Evolutionary conservation across 257 asterid species (phyloP).

Genomic region (Anisodus tanguticus): DNA sequence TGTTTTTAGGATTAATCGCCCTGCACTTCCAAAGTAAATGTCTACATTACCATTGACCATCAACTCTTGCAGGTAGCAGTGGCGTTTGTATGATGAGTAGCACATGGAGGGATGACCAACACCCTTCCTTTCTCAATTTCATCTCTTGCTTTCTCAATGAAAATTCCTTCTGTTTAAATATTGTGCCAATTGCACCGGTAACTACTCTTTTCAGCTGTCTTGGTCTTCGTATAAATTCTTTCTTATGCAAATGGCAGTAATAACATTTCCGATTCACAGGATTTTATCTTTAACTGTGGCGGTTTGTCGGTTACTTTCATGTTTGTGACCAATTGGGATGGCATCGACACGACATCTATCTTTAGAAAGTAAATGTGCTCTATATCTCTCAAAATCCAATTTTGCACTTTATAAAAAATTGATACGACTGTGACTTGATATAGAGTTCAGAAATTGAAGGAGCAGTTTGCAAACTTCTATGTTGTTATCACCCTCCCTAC

Average conservation of each 20-base stretch:
- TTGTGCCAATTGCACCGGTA: slow-evolving; percentile 86
- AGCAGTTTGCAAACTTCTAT: slow-evolving; percentile 82
- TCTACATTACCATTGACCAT: not conserved
- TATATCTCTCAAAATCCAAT: slow-evolving; percentile 23
- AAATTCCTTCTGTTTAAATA: slow-evolving; percentile 67
- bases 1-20: not conserved
- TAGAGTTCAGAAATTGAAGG: slow-evolving; percentile 77
- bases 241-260: slow-evolving; percentile 27
- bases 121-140: slow-evolving; percentile 82
- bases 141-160: slow-evolving; percentile 72
- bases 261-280: slow-evolving; percentile 51
- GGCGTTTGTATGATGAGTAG: slow-evolving; percentile 92
- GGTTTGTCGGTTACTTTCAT: slow-evolving; percentile 87
- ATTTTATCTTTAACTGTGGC: slow-evolving; percentile 90
- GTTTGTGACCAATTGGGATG: slow-evolving; percentile 73
- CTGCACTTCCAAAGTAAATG: not conserved
- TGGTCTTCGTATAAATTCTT: slow-evolving; percentile 22
- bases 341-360: slow-evolving; percentile 40
- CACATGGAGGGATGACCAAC: slow-evolving; percentile 79
- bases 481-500: slow-evolving; percentile 87
- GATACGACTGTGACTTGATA: slow-evolving; percentile 27
- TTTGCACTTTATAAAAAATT: slow-evolving; percentile 4
- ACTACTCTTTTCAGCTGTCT: slow-evolving; percentile 32
- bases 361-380: slow-evolving; percentile 57
- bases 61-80: slow-evolving; percentile 53